Percentiles rank a stretch among this genome's conserved stretches.
phyloP scores from a whole-genome alignment of 148 eudicot genomes.

The Camellia japonica region DNA sequence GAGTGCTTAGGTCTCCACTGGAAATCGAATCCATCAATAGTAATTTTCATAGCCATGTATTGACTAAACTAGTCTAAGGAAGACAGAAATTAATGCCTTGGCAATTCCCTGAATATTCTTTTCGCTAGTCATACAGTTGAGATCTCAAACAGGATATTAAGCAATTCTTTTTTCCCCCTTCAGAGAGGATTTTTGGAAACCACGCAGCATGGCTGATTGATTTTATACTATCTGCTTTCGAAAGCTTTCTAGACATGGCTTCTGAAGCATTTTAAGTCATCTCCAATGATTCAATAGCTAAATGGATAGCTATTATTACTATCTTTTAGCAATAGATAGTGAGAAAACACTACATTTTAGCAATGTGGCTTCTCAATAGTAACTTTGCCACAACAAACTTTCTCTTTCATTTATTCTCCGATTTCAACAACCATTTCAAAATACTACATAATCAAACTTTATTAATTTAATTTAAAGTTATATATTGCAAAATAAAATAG shows the following conservation, averaged over 20 bases:
- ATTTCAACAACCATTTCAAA: too few relatives aligned
- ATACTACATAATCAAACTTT: too few relatives aligned
- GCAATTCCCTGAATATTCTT: not conserved
- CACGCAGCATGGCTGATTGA: not conserved
- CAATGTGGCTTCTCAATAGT: too few relatives aligned
- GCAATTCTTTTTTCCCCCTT: not conserved
- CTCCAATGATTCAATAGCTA: too few relatives aligned
- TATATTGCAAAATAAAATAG: too few relatives aligned
- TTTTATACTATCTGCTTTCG: not conserved
- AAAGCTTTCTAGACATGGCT: not conserved
- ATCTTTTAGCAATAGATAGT: too few relatives aligned
- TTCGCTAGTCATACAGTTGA: not conserved
- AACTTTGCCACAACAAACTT: too few relatives aligned
- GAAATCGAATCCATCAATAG: not conserved
- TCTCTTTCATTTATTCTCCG: too few relatives aligned
- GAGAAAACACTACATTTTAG: too few relatives aligned
- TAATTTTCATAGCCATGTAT: not conserved
- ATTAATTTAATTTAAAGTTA: too few relatives aligned
- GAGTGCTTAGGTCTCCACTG: not conserved
- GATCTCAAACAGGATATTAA: not conserved
- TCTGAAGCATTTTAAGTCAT: not conserved
- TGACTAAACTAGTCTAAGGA: not conserved
- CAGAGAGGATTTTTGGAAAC: not conserved
- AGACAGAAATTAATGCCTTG: not conserved
- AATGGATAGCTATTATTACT: too few relatives aligned